phyloP scores from a whole-genome alignment of 1,284 basidiomycete genomes.

The Chalciporus sp. region DNA sequence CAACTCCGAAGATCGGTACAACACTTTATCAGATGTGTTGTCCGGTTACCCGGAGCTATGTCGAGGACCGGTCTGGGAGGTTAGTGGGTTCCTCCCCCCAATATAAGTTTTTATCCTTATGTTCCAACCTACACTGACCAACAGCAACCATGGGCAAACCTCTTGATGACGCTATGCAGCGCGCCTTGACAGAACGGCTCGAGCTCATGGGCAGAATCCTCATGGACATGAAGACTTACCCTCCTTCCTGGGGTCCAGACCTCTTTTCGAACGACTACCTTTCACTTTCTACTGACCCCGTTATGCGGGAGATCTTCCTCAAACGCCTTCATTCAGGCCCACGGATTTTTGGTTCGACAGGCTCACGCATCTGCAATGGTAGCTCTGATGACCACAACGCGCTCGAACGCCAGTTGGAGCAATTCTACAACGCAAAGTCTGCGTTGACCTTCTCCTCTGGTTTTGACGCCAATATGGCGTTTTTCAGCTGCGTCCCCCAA shows the following conservation, averaged over 20 bases:
- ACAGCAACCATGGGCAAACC: background rate
- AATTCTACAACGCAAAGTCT: constrained; percentile 41
- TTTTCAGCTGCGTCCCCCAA: constrained; percentile 55
- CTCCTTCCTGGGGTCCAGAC: constrained; percentile 40
- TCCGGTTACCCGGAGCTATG: background rate
- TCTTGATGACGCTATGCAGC: background rate
- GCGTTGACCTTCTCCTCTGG: constrained; percentile 63
- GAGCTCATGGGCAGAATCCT: constrained; percentile 3
- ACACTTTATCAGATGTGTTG: too few species aligned
- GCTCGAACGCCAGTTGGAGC: constrained; percentile 44
- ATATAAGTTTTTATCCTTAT: background rate
- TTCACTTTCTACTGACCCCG: constrained; percentile 44
- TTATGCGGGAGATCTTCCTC: constrained; percentile 39
- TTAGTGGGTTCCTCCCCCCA: background rate
- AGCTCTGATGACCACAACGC: constrained; percentile 44
- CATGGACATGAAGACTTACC: constrained; percentile 4
- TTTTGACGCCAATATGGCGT: constrained; percentile 60
- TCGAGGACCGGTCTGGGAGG: background rate
- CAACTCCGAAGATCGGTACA: too few species aligned
- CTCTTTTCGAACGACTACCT: constrained; percentile 65
- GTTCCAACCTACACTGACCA: background rate
- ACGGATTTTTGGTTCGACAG: constrained; percentile 51
- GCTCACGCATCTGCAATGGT: constrained; percentile 53
- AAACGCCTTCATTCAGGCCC: constrained; percentile 24
- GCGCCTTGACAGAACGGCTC: background rate